Base-by-base conservation (phyloP, 805 yeast species). In the Debaryomyces maramus region DNA sequence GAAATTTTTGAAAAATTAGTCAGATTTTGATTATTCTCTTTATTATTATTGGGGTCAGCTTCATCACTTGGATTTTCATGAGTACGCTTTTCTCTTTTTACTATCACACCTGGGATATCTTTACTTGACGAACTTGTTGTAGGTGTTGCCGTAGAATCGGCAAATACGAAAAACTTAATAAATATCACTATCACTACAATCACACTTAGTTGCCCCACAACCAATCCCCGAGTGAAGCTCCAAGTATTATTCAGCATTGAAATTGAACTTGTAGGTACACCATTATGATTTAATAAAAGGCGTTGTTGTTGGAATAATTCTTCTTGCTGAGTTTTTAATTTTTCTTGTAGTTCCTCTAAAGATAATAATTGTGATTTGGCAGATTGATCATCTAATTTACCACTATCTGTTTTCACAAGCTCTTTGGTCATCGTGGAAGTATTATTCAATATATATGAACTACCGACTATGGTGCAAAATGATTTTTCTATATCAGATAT, bases 151-250 rank as follows among this genome's bases (percentile, higher is more conserved):
- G 80, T 61, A 1, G 80, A 67, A 38, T 85, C 93, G 34, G 87
- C 81, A 55, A 86, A 86, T 0, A 86, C 83, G 53, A 86, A 86
- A 60, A 84, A 85, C 60, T 80, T 81, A 44, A 85, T 77, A 55
- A 86, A 84, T 23, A 84, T 72, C 3, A 77, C 72, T 27, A 85
- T 61, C 9, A 83, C 70, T 1, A 83, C 48, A 32, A 86, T 75
- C 8, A 86, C 88, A 50, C 88, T 81, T 11, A 83, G 50, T 54
- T 86, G 93, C 0, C 95, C 95, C 2, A 85, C 44, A 1, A 85
- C 64, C 10, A 86, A 67, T 2, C 95, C 95, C 48, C 84, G 87
- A 0, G 88, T 79, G 52, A 86, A 86, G n/a, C 85, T 77, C 85
- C 87, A 80, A 3, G 56, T 24, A 21, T 30, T 38, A 33, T 15